Evolutionary conservation across 768 basidiomycete genomes (phyloP).

Genomic region (Piloderma croceum): DNA sequence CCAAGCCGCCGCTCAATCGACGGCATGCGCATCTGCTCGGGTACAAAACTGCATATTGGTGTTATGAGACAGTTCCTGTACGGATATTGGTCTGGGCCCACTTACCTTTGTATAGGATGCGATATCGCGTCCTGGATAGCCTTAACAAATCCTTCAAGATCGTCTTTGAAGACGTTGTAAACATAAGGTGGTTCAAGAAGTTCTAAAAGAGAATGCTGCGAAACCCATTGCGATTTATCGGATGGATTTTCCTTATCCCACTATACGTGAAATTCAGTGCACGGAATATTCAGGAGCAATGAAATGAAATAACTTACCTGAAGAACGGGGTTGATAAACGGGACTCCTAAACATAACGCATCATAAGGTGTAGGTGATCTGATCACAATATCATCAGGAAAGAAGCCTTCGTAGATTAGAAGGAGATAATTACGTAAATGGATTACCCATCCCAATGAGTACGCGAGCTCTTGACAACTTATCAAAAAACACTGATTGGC

Average conservation of each 20-base stretch:
- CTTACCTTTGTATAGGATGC: conserved; percentile 27
- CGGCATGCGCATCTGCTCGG: conserved; percentile 25
- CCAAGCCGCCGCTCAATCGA: conserved; percentile 21
- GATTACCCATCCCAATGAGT: conserved; percentile 25
- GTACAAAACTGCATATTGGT: conserved; percentile 20
- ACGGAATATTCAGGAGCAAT: not conserved
- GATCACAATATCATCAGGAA: not conserved
- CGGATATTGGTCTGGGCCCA: not conserved
- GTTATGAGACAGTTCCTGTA: not conserved
- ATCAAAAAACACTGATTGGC: conserved; percentile 14
- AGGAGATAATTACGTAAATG: conserved; percentile 8
- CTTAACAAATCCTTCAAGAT: conserved; percentile 23
- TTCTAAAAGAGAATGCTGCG: conserved; percentile 27
- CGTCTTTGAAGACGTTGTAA: conserved; percentile 25
- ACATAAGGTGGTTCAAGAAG: conserved; percentile 29
- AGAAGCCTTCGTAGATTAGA: not conserved
- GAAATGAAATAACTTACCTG: not conserved
- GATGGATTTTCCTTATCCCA: conserved; percentile 24
- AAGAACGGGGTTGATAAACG: conserved; percentile 33
- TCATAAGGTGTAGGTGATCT: conserved; percentile 26
- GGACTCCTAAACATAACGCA: conserved; percentile 32
- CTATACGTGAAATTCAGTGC: conserved; percentile 14
- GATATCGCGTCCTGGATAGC: conserved; percentile 22
- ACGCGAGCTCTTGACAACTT: conserved; percentile 22
- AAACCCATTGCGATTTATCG: conserved; percentile 22